These are phyloP conservation scores for Amanita pallidorosea DNA, from an alignment of 768 basidiomycete species.

Conservation along the genomic window DNA sequence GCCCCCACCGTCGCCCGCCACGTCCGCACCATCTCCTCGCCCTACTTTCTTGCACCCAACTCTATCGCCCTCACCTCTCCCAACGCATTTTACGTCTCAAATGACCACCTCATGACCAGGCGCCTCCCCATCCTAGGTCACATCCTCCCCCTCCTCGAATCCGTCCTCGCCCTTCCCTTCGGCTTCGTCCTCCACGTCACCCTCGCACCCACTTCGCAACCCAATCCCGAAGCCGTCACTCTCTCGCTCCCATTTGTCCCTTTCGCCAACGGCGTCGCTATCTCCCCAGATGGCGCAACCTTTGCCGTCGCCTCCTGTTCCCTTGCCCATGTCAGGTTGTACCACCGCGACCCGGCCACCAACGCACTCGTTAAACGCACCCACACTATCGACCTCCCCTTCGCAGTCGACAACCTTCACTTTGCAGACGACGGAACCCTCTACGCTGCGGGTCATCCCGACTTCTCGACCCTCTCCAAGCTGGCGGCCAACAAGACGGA, in stretches of 20 bases:
- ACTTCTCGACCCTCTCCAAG: constrained; percentile 39
- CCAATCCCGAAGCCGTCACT: constrained; percentile 20
- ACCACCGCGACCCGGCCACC: constrained; percentile 33
- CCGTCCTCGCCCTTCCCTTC: constrained; percentile 44
- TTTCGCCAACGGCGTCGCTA: constrained; percentile 60
- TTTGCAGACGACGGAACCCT: constrained; percentile 34
- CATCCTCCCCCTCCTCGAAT: constrained; percentile 43
- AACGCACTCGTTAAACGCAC: constrained; percentile 28
- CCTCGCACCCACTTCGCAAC: constrained; percentile 18
- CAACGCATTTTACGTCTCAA: constrained; percentile 59
- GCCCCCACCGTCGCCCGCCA: constrained; percentile 33
- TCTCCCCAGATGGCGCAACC: constrained; percentile 32
- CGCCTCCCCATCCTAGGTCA: constrained; percentile 44
- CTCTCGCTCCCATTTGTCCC: constrained; percentile 39
- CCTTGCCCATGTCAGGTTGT: constrained; percentile 35
- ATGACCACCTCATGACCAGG: constrained; percentile 62
- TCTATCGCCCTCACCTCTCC: constrained; percentile 55
- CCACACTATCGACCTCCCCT: constrained; percentile 38
- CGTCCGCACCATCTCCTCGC: constrained; percentile 49
- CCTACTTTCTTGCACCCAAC: constrained; percentile 56
- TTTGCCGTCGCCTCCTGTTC: constrained; percentile 52
- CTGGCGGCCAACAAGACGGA: constrained; percentile 34
- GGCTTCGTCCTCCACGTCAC: constrained; percentile 49
- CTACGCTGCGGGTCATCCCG: constrained; percentile 56
- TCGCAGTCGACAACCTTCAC: constrained; percentile 50